phyloP scores from a whole-genome alignment of 805 yeast species.

The Suhomyces tanzawaensis region DNA sequence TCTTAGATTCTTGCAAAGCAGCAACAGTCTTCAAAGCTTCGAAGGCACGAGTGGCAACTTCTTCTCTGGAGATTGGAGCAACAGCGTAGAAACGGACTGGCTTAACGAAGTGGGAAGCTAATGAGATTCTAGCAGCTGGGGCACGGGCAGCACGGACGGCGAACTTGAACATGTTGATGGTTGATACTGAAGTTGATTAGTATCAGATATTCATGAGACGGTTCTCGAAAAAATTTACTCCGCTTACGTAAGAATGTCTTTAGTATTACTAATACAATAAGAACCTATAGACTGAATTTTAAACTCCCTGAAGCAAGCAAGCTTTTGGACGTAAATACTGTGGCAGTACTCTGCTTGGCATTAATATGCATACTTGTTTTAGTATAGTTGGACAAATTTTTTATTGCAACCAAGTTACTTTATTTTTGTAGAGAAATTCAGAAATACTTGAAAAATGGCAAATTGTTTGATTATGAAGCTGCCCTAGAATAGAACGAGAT shows the following conservation, averaged over 20 bases:
- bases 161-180: constrained; percentile 47
- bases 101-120: constrained; percentile 23
- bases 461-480: no score
- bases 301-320: no score
- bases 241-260: background rate
- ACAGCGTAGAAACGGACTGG: constrained; percentile 56
- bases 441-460: no score
- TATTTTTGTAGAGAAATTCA: no score
- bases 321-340: no score
- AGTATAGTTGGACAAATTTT: no score
- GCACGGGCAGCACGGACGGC: constrained; percentile 45
- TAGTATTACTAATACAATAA: no score
- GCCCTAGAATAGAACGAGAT: no score
- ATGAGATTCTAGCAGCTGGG: constrained; percentile 31
- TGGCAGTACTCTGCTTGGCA: no score
- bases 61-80: constrained; percentile 68
- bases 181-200: background rate
- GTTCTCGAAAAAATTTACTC: background rate
- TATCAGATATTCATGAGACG: background rate
- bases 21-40: constrained; percentile 67
- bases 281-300: no score
- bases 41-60: constrained; percentile 76
- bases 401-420: no score
- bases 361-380: no score
- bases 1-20: constrained; percentile 44